Base-by-base conservation (phyloP, 2,329 filamentous ascomycete species). In the Byssochlamys sp. region DNA sequence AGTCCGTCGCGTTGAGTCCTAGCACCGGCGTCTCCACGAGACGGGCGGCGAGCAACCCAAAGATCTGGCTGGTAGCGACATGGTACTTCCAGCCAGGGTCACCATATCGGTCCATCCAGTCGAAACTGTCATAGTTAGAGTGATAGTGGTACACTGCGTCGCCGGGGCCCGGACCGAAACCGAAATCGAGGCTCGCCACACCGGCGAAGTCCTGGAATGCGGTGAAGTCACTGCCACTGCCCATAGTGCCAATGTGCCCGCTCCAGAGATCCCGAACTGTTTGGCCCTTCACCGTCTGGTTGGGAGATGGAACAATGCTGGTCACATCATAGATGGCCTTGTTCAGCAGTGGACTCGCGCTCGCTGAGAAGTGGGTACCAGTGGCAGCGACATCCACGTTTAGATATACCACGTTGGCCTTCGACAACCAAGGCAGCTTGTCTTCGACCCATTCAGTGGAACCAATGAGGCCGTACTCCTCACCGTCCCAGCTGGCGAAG, bases 381-480 rank as follows among this genome's bases (percentile, higher is more conserved):
- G 77, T 70, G 2, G 86, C 81, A 29, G 86, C 89, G 4, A 90
- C 84, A 65, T 96, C 91, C 57, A 95, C 84, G 70, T 96, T 95
- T 61, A 96, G 73, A 67, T 95, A 95, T 9, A 90, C 90, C 14
- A 96, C 82, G 57, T 85, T 87, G 48, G 87, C 80, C 3, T 80
- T 79, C 2, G 81, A 80, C 11, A 96, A 81, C 90, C 90, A 95
- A 0, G 89, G 87, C 0, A 95, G 74, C 65, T 89, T 90, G 63
- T 96, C 90, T 69, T 96, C 91, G 0, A 96, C 90, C 90, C 91
- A 96, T 69, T 96, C 91, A 0, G 91, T 95, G 55, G 86, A 90
- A 3, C 91, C 91, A 12, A 96, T 73, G 4, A 96, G 80, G 0
- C 88, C 90, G 63, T 96, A 95, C 72, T 96, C 91, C 73, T 90